A percentile compares a stretch with the other conserved stretches of the same genome.
phyloP scores from a whole-genome alignment of 1,284 basidiomycete genomes.

The Sporisorium exsertum region DNA sequence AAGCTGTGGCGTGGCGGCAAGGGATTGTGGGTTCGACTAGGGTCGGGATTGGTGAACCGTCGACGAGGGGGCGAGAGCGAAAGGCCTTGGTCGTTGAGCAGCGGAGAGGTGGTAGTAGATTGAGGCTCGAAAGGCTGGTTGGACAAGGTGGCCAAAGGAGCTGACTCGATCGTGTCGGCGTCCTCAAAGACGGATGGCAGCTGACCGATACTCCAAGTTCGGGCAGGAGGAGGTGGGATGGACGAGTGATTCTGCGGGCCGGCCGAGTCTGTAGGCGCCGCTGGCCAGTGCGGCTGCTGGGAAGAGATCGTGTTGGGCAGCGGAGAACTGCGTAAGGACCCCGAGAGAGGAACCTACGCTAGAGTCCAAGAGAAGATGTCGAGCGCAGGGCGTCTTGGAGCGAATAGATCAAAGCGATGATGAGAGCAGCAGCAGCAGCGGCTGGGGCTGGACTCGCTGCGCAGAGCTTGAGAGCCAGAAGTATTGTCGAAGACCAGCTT shows the following conservation, averaged over 20 bases:
- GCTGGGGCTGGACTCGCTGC: neutral
- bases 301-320: slow-evolving; percentile 43
- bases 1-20: slow-evolving; percentile 35
- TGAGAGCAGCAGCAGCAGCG: too few relatives aligned
- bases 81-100: slow-evolving; percentile 18
- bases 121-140: slow-evolving; percentile 13
- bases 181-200: slow-evolving; percentile 41
- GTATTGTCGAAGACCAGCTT: slow-evolving; percentile 37
- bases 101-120: slow-evolving; percentile 25
- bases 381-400: neutral
- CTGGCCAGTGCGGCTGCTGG: slow-evolving; percentile 38
- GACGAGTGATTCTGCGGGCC: slow-evolving; percentile 10
- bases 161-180: slow-evolving; percentile 20
- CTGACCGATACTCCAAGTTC: slow-evolving; percentile 23
- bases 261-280: slow-evolving; percentile 26
- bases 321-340: slow-evolving; percentile 19
- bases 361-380: neutral
- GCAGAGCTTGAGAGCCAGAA: neutral
- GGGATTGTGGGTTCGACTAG: slow-evolving; percentile 9
- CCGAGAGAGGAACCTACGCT: slow-evolving; percentile 35
- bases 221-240: neutral
- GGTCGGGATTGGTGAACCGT: slow-evolving; percentile 41
- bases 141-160: slow-evolving; percentile 21
- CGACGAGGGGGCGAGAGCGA: slow-evolving; percentile 21
- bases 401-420: neutral